These are phyloP conservation scores for Oropetium thomaeum DNA, from an alignment of 176 grass and related monocot genomes.

Conservation along the genomic window DNA sequence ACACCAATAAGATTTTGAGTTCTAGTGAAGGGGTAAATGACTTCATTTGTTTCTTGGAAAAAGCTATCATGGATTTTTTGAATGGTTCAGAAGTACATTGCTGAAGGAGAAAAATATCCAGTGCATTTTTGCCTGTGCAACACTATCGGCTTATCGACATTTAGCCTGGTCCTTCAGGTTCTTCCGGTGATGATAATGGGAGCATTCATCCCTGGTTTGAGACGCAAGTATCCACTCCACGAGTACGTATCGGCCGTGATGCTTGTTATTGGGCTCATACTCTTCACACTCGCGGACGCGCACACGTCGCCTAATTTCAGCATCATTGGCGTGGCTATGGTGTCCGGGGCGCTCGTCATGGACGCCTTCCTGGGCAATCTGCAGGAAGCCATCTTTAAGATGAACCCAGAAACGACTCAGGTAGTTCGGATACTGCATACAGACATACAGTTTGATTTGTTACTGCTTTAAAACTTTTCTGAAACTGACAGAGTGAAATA, in stretches of 20 bases:
- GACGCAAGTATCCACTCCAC: conserved; percentile 69
- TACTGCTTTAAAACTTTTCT: neutral
- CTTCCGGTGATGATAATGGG: conserved; percentile 96
- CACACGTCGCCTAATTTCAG: conserved; percentile 90
- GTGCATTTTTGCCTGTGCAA: too few relatives aligned
- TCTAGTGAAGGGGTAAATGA: neutral
- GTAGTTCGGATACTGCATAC: conserved; percentile 13
- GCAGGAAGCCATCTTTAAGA: conserved; percentile 89
- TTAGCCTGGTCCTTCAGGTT: too few relatives aligned
- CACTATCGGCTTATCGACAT: too few relatives aligned
- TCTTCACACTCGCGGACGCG: conserved; percentile 83
- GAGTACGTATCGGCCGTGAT: conserved; percentile 80
- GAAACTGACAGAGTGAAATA: neutral
- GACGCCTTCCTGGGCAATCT: conserved; percentile 90
- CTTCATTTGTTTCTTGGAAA: neutral
- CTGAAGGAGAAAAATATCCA: too few relatives aligned
- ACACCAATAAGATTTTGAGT: neutral
- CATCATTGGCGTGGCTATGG: conserved; percentile 77
- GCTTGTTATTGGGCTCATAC: conserved; percentile 74
- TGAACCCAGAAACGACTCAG: conserved; percentile 83
- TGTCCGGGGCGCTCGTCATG: conserved; percentile 74
- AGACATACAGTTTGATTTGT: neutral
- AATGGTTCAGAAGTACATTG: too few relatives aligned
- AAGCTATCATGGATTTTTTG: neutral
- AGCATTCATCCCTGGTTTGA: conserved; percentile 82